Evolutionary conservation across 331 rosid genomes (phyloP), one percentile per base, ranked within the genome.

Genomic region (Phaseolus coccineus): DNA sequence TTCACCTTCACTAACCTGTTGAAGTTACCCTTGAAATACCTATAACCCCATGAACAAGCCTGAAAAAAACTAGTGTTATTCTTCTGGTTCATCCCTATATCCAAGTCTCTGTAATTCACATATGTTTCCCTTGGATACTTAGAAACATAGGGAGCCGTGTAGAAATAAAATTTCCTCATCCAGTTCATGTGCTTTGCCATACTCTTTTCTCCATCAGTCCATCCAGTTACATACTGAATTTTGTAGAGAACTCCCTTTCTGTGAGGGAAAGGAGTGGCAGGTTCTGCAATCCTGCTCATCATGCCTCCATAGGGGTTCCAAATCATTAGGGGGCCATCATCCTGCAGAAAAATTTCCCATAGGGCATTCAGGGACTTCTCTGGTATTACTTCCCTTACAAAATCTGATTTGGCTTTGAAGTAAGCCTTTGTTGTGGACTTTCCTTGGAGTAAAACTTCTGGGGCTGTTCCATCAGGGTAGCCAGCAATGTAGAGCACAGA

Each of bases 61-160:
- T 84, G 19, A 0, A 25, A 44, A 51, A 75, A 65, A 56, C 81
- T 85, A 50, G 78, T 77, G 46, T 73, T 53, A 22, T 67, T 85
- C 46, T 69, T 24, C 69, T 69, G 66, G 84, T 92, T 94, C 22
- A 82, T 77, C 72, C 98, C 97, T 80, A 92, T 76, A 80, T 92
- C 98, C 71, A 95, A 92, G 82, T 95, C 99, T 79, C 97, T 88
- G 22, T 95, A 95, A 79, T 93, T 95, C 39, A 89, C 93, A 55
- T 90, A 93, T 0, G 92, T 86, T 48, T 80, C 80, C 71, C 99
- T 91, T 30, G 99, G 98, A 76, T 51, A 27, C 22, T 25, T 73
- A 1, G 98, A 85, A 27, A 66, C 97, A 83, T 84, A 87, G 35
- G 92, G 91, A 42, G 81, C 67, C 89, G 88, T 95, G 85, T 69